Evolutionary conservation across 345 rosid genomes (phyloP).

Genomic region (Acer negundo): DNA sequence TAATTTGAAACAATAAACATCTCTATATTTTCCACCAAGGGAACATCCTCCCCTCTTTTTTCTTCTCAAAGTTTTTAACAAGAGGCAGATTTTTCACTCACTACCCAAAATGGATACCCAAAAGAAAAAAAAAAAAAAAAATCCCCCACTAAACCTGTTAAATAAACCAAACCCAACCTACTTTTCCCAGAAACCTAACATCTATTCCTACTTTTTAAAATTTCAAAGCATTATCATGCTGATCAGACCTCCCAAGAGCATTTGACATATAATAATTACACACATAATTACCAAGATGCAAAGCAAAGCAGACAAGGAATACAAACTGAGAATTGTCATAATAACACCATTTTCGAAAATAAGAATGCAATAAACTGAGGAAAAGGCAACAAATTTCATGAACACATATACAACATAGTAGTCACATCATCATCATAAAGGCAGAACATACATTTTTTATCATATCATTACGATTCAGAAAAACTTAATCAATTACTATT

Average conservation of each 20-base stretch:
- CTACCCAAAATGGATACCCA: slow-evolving; percentile 33
- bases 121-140: slow-evolving; percentile 36
- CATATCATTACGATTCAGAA: too few species aligned
- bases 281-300: too few species aligned
- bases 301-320: background rate
- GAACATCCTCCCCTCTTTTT: background rate
- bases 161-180: slow-evolving; percentile 91
- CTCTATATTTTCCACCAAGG: background rate
- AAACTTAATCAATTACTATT: background rate
- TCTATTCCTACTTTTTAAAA: slow-evolving; percentile 29
- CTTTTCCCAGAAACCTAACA: slow-evolving; percentile 38
- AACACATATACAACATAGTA: background rate
- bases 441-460: background rate
- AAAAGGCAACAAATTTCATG: background rate
- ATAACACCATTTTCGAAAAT: background rate
- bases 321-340: background rate
- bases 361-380: background rate
- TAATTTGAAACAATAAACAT: background rate
- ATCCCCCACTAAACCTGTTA: slow-evolving; percentile 67
- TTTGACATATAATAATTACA: too few species aligned
- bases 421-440: background rate
- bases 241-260: slow-evolving; percentile 15
- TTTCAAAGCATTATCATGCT: slow-evolving; percentile 22
- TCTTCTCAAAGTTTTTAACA: background rate
- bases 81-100: too few species aligned